Percentiles rank a stretch among this genome's conserved stretches.
phyloP scores from a whole-genome alignment of 1,284 basidiomycete species.

The Cryptococcus neoformans region DNA sequence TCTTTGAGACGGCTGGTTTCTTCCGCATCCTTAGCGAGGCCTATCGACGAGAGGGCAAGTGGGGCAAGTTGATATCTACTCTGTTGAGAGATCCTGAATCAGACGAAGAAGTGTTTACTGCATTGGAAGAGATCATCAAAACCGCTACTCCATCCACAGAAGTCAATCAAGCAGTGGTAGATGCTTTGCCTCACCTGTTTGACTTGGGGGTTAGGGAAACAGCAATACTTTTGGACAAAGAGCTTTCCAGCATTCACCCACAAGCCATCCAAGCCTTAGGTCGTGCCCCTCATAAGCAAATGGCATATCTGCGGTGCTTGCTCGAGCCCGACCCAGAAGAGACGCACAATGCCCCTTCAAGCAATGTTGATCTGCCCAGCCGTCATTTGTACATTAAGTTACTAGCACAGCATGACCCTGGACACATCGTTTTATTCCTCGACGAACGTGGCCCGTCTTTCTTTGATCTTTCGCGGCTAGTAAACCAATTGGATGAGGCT shows the following conservation, averaged over 20 bases:
- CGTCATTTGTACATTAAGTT: constrained; percentile 65
- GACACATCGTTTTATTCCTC: constrained; percentile 64
- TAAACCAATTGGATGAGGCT: constrained; percentile 63
- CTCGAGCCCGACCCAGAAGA: constrained; percentile 59
- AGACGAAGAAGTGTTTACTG: constrained; percentile 61
- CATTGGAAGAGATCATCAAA: constrained; percentile 58
- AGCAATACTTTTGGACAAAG: constrained; percentile 69
- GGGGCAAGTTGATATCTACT: constrained; percentile 68
- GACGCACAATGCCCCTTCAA: constrained; percentile 27
- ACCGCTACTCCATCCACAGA: constrained; percentile 51
- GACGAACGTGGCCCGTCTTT: constrained; percentile 57
- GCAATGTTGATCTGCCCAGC: constrained; percentile 55
- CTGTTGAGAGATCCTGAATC: constrained; percentile 73
- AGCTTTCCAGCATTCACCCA: constrained; percentile 34
- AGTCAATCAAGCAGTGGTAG: constrained; percentile 56
- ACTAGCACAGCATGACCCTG: constrained; percentile 67
- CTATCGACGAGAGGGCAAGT: constrained; percentile 71
- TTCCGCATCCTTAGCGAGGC: constrained; percentile 81
- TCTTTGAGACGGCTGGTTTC: constrained; percentile 83
- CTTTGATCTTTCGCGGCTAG: constrained; percentile 61
- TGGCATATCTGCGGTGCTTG: constrained; percentile 74
- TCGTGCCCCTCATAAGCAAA: constrained; percentile 57
- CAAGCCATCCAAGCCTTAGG: constrained; percentile 18
- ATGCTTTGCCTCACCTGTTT: constrained; percentile 64
- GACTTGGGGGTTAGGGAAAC: constrained; percentile 62